Evolutionary conservation across 177 flowering plant species (phyloP).

Genomic region (Vitis hybrid): DNA sequence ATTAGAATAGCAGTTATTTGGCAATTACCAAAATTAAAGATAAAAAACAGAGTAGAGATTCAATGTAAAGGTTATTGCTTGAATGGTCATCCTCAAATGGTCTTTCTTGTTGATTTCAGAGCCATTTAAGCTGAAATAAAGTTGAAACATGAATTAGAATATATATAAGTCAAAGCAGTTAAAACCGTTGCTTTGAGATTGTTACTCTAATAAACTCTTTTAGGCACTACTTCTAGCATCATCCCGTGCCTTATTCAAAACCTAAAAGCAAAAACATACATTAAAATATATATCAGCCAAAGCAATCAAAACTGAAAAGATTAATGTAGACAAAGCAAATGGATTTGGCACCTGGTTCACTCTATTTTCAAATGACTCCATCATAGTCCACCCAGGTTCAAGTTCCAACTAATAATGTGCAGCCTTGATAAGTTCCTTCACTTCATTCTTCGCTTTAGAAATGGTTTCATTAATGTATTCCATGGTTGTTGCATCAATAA

Average conservation of each 20-base stretch:
- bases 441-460: conserved; percentile 77
- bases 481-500: conserved; percentile 95
- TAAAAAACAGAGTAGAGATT: rapidly evolving
- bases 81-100: too few species aligned
- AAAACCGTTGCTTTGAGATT: conserved; percentile 99
- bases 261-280: conserved; percentile 36
- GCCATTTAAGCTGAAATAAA: too few species aligned
- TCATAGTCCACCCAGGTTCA: conserved; percentile 98
- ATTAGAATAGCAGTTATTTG: too few species aligned
- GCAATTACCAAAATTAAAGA: too few species aligned
- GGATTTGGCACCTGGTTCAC: conserved; percentile 75
- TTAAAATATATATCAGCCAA: not conserved
- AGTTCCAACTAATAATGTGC: conserved; percentile 75
- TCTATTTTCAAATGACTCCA: conserved; percentile 95
- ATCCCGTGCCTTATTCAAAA: conserved; percentile 96
- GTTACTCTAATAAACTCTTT: conserved; percentile 92
- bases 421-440: conserved; percentile 74
- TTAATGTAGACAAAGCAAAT: not conserved
- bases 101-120: too few species aligned
- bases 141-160: conserved; percentile 30
- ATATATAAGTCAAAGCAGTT: conserved; percentile 98
- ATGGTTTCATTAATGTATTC: conserved; percentile 94
- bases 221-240: conserved; percentile 99
- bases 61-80: too few species aligned
- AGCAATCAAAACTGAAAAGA: not conserved